A percentile compares a stretch with the other conserved stretches of the same genome.
Evolutionary conservation across 768 basidiomycete genomes (phyloP).

Genomic region (Boletus tomentosulus): DNA sequence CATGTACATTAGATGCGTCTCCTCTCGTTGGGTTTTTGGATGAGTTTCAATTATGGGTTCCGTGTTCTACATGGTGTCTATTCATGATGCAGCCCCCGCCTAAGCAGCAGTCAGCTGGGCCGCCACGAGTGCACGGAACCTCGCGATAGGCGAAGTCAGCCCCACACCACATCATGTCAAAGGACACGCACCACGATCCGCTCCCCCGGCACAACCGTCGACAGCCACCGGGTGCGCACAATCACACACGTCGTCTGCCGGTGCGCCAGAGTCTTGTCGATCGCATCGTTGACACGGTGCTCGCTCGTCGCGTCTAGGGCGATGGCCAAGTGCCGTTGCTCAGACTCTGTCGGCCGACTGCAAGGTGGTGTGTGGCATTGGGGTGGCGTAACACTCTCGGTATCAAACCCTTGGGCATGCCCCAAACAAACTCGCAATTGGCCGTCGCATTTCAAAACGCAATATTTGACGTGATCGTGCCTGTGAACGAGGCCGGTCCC

Average conservation of each 20-base stretch:
- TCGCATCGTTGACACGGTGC: conserved; percentile 78
- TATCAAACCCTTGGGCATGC: conserved; percentile 94
- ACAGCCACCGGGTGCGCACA: conserved; percentile 72
- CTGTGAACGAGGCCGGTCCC: conserved; percentile 84
- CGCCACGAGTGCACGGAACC: conserved; percentile 86
- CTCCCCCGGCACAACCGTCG: conserved; percentile 86
- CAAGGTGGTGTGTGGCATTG: conserved; percentile 16
- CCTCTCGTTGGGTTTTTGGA: background rate
- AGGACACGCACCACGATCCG: conserved; percentile 68
- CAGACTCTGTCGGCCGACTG: conserved; percentile 28
- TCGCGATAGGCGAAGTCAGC: conserved; percentile 34
- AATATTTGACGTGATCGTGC: conserved; percentile 93
- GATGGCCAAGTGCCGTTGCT: conserved; percentile 72
- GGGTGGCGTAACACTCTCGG: conserved; percentile 61
- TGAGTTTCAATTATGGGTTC: background rate
- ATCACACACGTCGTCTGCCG: conserved; percentile 83
- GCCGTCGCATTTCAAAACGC: conserved; percentile 80
- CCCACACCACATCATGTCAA: background rate
- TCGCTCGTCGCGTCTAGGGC: conserved; percentile 89
- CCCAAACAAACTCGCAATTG: conserved; percentile 95
- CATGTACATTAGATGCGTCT: background rate
- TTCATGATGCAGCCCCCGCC: conserved; percentile 11
- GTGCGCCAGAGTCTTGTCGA: conserved; percentile 79
- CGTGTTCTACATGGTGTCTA: background rate
- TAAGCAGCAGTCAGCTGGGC: conserved; percentile 67